Base-by-base conservation (phyloP, 2,329 filamentous ascomycete species). In the Byssothecium circinans region DNA sequence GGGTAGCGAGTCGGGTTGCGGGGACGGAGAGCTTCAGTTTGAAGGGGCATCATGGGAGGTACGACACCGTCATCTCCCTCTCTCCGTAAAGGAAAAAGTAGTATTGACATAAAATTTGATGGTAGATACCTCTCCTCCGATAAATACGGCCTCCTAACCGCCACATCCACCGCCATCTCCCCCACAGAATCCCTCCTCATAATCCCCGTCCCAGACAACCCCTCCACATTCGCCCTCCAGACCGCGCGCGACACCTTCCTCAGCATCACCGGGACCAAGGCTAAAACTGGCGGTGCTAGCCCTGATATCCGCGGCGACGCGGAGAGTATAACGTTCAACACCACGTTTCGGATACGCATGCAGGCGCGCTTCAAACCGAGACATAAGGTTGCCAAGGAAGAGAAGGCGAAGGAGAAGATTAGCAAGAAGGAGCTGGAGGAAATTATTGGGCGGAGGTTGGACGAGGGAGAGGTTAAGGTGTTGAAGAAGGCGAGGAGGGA, bases 341-440 rank as follows among this genome's bases (percentile, higher is more conserved):
- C 89, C 8, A 87, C 85, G 6, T 69, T 95, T 50, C 81, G 89
- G 41, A 82, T 97, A 61, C 87, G 91, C 44, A 96, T 97, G 91
- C 92, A 97, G 75, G 90, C 92, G 18, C 81, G 89, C 41, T 97
- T 95, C 76, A 96, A 96, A 77, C 91, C 92, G 8, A 81, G 82
- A 53, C 72, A 94, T 37, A 88, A 87, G 71, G 86, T 86, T 8
- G 82, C 80, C 0, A 95, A 91, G 73, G 90, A 91, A 67, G 88
- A 89, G 55, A 94, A 88, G 75, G 87, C 88, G 0, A 80, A 81
- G 58, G 86, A 92, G 61, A 95, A 92, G 76, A 89, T 99, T 47
- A 92, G 86, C 63, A 81, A 88, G 52, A 86, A 86, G 62, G 90
- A 96, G 73, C 75, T 96, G 38, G 91, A 96, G 73, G 85, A 84